Evolutionary conservation across 1,284 basidiomycete species (phyloP).

Genomic region (Cutaneotrichosporon sp.): DNA sequence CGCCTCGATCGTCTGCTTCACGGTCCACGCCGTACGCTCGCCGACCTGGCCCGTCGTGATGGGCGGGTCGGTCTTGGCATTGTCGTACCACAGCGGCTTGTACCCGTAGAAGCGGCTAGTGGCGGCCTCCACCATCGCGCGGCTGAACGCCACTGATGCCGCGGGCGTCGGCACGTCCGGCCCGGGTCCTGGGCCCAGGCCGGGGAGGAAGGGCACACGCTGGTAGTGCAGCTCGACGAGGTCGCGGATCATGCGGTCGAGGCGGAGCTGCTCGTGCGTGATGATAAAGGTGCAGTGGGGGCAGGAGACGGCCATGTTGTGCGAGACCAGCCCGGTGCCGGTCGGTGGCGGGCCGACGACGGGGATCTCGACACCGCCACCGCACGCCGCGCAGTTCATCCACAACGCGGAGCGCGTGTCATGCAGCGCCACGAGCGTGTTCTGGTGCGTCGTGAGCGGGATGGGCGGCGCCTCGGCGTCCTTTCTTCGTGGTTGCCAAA

Average conservation of each 20-base stretch:
- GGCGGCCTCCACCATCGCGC: constrained; percentile 1
- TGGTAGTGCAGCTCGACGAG: constrained; percentile 54
- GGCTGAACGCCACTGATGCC: neutral
- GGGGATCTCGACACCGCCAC: neutral
- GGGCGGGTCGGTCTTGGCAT: neutral
- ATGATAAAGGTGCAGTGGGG: constrained; percentile 13
- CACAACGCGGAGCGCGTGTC: constrained; percentile 6
- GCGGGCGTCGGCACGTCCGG: neutral
- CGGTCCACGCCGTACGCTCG: neutral
- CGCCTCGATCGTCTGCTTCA: neutral
- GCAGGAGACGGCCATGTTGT: constrained; percentile 16
- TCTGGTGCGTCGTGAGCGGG: constrained; percentile 10
- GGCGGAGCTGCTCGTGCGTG: constrained; percentile 24
- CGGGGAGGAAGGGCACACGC: constrained; percentile 4
- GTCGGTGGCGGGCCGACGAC: constrained; percentile 14
- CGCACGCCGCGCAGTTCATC: constrained; percentile 25
- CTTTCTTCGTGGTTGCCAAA: constrained; percentile 14
- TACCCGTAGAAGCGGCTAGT: constrained; percentile 1
- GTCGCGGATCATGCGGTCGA: constrained; percentile 62
- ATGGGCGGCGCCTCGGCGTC: neutral
- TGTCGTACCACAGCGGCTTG: constrained; percentile 3
- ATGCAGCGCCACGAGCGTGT: constrained; percentile 16
- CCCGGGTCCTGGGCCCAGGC: neutral
- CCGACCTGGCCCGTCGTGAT: neutral
- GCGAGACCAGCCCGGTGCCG: constrained; percentile 14